Conservation (phyloP, 2,329 filamentous ascomycete genomes). For the Pseudogymnoascus sp. region DNA sequence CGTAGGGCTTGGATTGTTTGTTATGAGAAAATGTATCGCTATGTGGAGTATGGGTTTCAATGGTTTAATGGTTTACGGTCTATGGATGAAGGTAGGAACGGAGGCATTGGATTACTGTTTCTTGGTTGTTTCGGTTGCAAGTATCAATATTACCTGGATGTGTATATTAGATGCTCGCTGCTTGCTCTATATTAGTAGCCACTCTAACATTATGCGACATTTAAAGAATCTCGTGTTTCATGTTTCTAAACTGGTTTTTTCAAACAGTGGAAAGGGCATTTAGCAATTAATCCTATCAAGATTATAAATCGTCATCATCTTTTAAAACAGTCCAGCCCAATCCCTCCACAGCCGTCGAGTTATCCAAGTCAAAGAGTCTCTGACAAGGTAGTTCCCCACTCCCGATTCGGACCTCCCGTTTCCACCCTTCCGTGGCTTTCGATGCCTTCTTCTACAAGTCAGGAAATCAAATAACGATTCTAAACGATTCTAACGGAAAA, state of each 20-base stretch:
- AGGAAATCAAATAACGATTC: not conserved
- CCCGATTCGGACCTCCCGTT: not conserved
- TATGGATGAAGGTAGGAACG: not conserved
- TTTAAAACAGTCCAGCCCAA: not conserved
- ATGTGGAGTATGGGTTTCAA: slow-evolving; percentile 4
- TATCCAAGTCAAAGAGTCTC: not conserved
- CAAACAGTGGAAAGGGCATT: not conserved
- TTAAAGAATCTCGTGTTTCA: not conserved
- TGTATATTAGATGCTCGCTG: not conserved
- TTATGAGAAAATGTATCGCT: slow-evolving; percentile 1
- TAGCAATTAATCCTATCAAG: not conserved
- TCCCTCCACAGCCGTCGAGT: not conserved
- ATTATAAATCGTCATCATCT: not conserved
- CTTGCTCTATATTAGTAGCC: not conserved
- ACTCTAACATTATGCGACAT: not conserved
- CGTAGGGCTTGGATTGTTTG: not conserved
- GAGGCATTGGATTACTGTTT: not conserved
- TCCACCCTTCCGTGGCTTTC: not conserved
- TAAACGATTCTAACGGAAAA: not conserved
- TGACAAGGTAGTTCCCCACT: not conserved
- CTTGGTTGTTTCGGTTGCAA: not conserved
- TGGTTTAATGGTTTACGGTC: not conserved
- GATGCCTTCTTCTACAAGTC: not conserved
- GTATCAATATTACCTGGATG: not conserved
- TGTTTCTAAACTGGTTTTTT: not conserved